A percentile compares a stretch with the other conserved stretches of the same genome.
Conservation (phyloP, 345 rosid genomes). For the Brassica incana region DNA sequence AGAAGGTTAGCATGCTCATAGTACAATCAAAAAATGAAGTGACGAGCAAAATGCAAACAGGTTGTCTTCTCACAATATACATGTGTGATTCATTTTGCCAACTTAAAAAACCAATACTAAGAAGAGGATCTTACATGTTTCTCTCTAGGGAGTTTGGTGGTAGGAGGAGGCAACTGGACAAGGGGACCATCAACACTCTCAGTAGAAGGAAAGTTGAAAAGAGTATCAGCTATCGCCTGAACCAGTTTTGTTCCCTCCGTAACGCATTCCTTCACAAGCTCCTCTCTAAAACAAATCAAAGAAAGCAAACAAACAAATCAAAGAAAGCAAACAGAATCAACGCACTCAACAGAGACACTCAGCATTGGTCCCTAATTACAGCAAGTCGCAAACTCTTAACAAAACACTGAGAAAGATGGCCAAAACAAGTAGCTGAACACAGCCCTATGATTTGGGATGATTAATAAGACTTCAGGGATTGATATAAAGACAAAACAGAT, state of each 20-base stretch:
- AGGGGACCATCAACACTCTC: slow-evolving; percentile 80
- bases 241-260: slow-evolving; percentile 65
- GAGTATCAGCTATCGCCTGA: slow-evolving; percentile 62
- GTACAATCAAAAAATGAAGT: background rate
- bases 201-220: slow-evolving; percentile 77
- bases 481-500: background rate
- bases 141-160: slow-evolving; percentile 76
- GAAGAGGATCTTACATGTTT: slow-evolving; percentile 61
- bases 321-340: background rate
- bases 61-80: background rate
- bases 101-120: background rate
- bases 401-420: background rate
- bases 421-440: background rate
- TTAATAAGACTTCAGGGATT: background rate
- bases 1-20: slow-evolving; percentile 7
- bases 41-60: background rate
- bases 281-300: slow-evolving; percentile 52
- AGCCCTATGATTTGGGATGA: background rate
- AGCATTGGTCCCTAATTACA: background rate
- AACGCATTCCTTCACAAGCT: slow-evolving; percentile 60
- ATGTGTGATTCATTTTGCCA: background rate
- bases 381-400: background rate
- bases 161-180: slow-evolving; percentile 73
- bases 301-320: background rate
- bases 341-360: background rate